A percentile compares a stretch with the other conserved stretches of the same genome.
phyloP scores from a whole-genome alignment of 2,329 filamentous ascomycete genomes.

The Clonostachys solani region DNA sequence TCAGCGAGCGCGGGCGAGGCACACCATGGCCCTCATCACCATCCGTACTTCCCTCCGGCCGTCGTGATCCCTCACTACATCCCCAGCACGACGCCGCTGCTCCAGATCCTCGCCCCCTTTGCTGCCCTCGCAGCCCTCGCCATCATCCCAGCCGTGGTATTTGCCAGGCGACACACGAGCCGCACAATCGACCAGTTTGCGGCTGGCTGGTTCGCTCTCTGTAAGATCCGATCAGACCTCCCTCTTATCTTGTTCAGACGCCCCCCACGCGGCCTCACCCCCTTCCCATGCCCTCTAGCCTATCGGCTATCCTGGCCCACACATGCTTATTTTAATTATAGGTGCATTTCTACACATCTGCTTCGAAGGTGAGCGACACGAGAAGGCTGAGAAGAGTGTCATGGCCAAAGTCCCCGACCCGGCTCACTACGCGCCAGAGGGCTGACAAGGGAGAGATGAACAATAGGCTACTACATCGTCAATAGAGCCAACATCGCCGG shows the following conservation, averaged over 20 bases:
- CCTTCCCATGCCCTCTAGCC: no score
- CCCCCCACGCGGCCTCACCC: not conserved
- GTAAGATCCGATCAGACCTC: constrained; percentile 26
- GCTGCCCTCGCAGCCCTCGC: constrained; percentile 27
- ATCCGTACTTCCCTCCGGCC: constrained; percentile 47
- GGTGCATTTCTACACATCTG: constrained; percentile 70
- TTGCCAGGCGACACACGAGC: constrained; percentile 10
- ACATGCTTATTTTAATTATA: constrained; percentile 15
- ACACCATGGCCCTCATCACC: constrained; percentile 8
- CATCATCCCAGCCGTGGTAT: constrained; percentile 21
- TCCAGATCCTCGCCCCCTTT: constrained; percentile 27
- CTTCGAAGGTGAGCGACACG: constrained; percentile 62
- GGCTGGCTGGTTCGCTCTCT: constrained; percentile 51
- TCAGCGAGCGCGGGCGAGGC: no score
- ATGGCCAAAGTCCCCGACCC: not conserved
- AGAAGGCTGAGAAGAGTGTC: not conserved
- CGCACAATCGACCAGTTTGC: constrained; percentile 31
- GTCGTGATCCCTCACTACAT: constrained; percentile 37
- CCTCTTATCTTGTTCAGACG: not conserved
- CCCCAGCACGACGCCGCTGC: constrained; percentile 35
- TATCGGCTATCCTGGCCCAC: no score
- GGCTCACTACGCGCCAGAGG: no score
- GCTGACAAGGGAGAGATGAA: not conserved
- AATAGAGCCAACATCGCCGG: constrained; percentile 63
- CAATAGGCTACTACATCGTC: constrained; percentile 67